phyloP scores from a whole-genome alignment of 805 yeast species.

The Sungouiozyma ichnusensis region DNA sequence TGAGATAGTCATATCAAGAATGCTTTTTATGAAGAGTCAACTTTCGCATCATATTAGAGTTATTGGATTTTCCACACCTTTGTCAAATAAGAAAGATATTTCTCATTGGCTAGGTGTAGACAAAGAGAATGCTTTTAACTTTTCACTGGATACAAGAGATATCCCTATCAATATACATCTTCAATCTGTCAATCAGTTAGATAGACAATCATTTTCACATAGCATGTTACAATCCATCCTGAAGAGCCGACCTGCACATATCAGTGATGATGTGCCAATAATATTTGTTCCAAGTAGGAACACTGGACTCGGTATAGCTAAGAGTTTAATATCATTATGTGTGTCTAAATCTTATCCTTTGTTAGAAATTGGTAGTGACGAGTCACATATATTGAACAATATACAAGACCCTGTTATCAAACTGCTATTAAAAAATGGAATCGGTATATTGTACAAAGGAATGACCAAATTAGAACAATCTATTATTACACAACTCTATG shows the following conservation, averaged over 20 bases:
- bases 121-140: constrained; percentile 54
- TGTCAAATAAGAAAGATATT: constrained; percentile 66
- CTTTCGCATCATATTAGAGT: constrained; percentile 48
- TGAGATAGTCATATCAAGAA: constrained; percentile 61
- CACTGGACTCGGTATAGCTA: neutral
- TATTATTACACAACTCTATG: constrained; percentile 45
- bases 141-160: constrained; percentile 50
- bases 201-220: constrained; percentile 30
- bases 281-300: neutral
- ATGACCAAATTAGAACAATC: constrained; percentile 47
- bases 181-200: constrained; percentile 36
- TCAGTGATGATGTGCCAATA: neutral
- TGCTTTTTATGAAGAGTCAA: constrained; percentile 60
- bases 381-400: constrained; percentile 29
- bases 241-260: neutral
- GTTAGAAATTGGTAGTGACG: constrained; percentile 26
- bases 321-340: neutral
- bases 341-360: neutral
- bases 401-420: constrained; percentile 39
- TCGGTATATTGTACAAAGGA: constrained; percentile 50
- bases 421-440: constrained; percentile 42
- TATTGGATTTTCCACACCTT: constrained; percentile 58
- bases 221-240: constrained; percentile 31
- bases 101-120: constrained; percentile 80
- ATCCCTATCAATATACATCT: constrained; percentile 49